Evolutionary conservation across 768 basidiomycete genomes (phyloP).

Genomic region (Kwoniella sp.): DNA sequence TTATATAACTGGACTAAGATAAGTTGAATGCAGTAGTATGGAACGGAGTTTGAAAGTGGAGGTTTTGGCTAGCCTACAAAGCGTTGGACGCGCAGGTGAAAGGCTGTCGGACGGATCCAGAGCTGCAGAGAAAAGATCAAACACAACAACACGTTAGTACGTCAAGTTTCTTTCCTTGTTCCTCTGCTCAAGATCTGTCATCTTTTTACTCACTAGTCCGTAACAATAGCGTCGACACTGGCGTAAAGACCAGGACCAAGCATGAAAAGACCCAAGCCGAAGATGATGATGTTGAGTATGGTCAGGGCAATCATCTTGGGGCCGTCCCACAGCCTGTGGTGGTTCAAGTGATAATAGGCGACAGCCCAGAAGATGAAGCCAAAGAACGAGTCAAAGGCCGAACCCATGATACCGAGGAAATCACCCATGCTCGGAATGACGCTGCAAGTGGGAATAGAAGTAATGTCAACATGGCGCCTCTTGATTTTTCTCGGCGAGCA

Average conservation of each 20-base stretch:
- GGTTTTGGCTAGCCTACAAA: conserved; percentile 14
- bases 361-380: conserved; percentile 53
- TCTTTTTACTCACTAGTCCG: conserved; percentile 49
- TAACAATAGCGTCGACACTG: conserved; percentile 41
- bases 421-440: conserved; percentile 51
- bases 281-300: conserved; percentile 45
- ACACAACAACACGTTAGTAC: too few species aligned
- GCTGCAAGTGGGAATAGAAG: conserved; percentile 10
- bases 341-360: conserved; percentile 49
- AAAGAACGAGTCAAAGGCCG: conserved; percentile 50
- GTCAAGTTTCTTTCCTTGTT: background rate
- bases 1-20: background rate
- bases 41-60: background rate
- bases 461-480: background rate
- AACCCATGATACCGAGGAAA: conserved; percentile 45
- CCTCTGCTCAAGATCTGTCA: too few species aligned
- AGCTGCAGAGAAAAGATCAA: conserved; percentile 20
- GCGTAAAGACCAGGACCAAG: conserved; percentile 50
- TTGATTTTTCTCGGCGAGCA: background rate
- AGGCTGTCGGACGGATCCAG: conserved; percentile 35
- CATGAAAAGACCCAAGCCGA: conserved; percentile 47
- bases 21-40: background rate
- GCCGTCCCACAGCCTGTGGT: conserved; percentile 20
- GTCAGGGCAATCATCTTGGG: conserved; percentile 28
- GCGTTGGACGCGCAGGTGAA: conserved; percentile 44